Evolutionary conservation across 768 basidiomycete genomes (phyloP), one percentile per base, ranked within the genome.

Genomic region (Strobilomyces dryophilus): DNA sequence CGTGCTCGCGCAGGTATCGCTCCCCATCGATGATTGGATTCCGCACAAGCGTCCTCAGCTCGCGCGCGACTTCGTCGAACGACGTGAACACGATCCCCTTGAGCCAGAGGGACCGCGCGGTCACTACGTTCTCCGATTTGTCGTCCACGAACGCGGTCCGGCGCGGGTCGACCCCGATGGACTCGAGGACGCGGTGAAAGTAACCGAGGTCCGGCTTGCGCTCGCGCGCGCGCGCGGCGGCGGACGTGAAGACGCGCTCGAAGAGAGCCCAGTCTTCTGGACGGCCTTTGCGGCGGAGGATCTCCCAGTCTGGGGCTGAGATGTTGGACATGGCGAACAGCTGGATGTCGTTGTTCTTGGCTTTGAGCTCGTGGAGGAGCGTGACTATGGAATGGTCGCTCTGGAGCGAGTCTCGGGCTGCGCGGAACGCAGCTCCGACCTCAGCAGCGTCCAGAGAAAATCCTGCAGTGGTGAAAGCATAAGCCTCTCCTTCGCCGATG

Each of bases 111-210:
- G 62, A 65, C 32, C 34, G 56, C 1, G 59, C 59, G 18, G 59
- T 55, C 7, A 63, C 47, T 5, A 63, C 52, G 8, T 63, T 63
- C 50, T 63, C 62, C 45, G 61, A 11, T 47, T 53, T 63, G 24
- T 63, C 62, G 10, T 63, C 62, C n/a, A 63, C 62, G 15, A 65
- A 63, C 3, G 49, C 59, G 10, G 62, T 65, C 1, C 62, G 59
- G 36, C 15, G 46, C 8, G 62, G 56, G 15, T 64, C 54, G 4
- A 61, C 48, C 18, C 59, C 59, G 3, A 59, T 58, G 5, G 39
- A 57, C 32, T 57, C 45, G 4, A 61, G 52, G 5, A 58, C 61
- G 1, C 58, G 59, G 10, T 47, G 51, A 7, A 58, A 63, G 31
- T 36, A 61, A 17, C 62, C 59, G 4, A 63, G 56, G 36, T 61